These are phyloP conservation scores for Clavispora carvajalis DNA, from an alignment of 805 yeast genomes.

Conservation along the genomic window DNA sequence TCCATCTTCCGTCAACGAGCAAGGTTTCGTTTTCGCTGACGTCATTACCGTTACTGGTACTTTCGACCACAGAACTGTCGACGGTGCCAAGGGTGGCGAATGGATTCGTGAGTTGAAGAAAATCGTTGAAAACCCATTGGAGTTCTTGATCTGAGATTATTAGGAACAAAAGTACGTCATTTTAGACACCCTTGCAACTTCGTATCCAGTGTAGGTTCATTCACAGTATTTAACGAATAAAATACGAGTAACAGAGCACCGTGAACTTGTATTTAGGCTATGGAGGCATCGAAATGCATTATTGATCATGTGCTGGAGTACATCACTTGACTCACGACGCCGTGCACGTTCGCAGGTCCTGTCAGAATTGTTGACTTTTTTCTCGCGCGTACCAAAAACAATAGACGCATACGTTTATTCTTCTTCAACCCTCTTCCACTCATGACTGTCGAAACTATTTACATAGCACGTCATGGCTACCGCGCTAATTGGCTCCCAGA, in stretches of 20 bases:
- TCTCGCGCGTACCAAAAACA: neutral
- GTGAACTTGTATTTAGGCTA: too few species aligned
- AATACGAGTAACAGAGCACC: too few species aligned
- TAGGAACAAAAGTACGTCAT: slow-evolving; percentile 1
- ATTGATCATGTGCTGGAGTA: neutral
- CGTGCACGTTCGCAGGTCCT: neutral
- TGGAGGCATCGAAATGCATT: too few species aligned
- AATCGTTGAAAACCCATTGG: slow-evolving; percentile 93
- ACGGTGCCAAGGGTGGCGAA: slow-evolving; percentile 98
- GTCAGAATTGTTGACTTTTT: neutral
- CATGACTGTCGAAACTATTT: slow-evolving; percentile 50
- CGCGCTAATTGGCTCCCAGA: slow-evolving; percentile 76
- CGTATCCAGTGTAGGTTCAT: neutral
- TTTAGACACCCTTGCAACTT: neutral
- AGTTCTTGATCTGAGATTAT: slow-evolving; percentile 63
- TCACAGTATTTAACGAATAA: neutral
- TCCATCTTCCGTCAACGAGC: slow-evolving; percentile 84
- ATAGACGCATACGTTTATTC: neutral
- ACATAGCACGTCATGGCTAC: slow-evolving; percentile 82
- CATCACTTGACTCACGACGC: neutral
- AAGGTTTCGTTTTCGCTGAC: slow-evolving; percentile 89
- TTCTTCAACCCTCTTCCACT: neutral
- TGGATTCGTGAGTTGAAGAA: slow-evolving; percentile 89
- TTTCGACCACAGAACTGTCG: slow-evolving; percentile 95
- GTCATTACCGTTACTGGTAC: slow-evolving; percentile 91